Evolutionary conservation across 73 alveolate genomes (phyloP).

Genomic region (Symbiodinium natans): DNA sequence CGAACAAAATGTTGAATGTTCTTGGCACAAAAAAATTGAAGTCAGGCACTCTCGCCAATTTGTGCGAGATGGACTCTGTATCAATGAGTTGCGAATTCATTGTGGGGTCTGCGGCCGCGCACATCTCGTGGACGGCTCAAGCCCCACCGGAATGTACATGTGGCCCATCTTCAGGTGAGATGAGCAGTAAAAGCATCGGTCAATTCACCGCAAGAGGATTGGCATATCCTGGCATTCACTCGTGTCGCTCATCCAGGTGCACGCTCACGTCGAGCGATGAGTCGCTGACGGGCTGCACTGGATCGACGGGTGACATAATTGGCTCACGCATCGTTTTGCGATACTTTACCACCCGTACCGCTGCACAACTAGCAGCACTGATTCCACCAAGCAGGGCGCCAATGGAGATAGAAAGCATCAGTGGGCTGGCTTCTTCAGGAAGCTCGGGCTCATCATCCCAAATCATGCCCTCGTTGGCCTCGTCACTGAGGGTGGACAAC

Average conservation of each 20-base stretch:
- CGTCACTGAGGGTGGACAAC: not conserved
- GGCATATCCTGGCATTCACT: not conserved
- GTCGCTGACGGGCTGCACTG: slow-evolving; percentile 16
- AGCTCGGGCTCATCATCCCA: not conserved
- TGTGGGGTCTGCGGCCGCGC: not conserved
- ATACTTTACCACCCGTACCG: not conserved
- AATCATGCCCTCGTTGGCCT: not conserved
- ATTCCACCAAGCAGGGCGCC: slow-evolving; percentile 40
- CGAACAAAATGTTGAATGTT: not conserved
- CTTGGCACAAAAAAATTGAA: slow-evolving; percentile 4
- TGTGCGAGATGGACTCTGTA: slow-evolving; percentile 1
- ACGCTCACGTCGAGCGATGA: slow-evolving; percentile 55
- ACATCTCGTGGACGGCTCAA: not conserved
- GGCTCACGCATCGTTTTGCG: not conserved
- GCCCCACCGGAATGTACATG: not conserved
- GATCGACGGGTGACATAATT: not conserved
- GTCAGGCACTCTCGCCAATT: slow-evolving; percentile 13
- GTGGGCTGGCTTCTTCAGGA: slow-evolving; percentile 32
- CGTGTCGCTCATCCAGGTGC: not conserved
- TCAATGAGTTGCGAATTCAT: not conserved
- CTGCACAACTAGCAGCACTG: slow-evolving; percentile 13
- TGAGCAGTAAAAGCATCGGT: not conserved
- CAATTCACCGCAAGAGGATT: not conserved
- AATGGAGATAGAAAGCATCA: slow-evolving; percentile 50
- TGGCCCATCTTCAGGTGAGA: slow-evolving; percentile 18